phyloP scores from a whole-genome alignment of 108 stramenopile genomes.

The Nannochloropsis oceanica region DNA sequence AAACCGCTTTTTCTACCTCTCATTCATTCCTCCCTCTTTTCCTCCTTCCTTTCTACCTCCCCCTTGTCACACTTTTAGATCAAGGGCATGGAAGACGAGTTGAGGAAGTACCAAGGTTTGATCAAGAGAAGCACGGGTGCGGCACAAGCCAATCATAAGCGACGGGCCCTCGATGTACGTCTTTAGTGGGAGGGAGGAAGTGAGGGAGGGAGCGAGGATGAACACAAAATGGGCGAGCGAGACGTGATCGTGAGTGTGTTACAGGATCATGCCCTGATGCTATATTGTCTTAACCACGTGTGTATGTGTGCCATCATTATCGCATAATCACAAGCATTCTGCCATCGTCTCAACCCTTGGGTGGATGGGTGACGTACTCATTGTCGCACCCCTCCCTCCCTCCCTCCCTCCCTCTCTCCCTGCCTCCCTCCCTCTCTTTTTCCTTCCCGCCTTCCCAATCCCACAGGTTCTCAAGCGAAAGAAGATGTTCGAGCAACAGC shows the following conservation, averaged over 20 bases:
- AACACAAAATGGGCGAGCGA: no score
- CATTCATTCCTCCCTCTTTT: not conserved
- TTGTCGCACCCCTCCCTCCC: not conserved
- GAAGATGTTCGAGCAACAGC: slow-evolving; percentile 89
- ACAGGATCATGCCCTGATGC: not conserved
- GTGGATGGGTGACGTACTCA: no score
- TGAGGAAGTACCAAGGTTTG: not conserved
- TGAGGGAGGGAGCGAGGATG: not conserved
- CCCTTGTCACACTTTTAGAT: not conserved
- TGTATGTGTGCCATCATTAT: no score
- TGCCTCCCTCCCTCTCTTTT: not conserved
- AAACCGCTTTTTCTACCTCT: not conserved
- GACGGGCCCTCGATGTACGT: slow-evolving; percentile 14
- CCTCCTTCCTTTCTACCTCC: not conserved
- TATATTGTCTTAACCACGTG: not conserved
- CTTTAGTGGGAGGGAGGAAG: not conserved
- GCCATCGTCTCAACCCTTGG: no score
- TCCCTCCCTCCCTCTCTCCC: not conserved
- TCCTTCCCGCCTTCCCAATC: not conserved
- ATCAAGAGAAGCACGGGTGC: slow-evolving; percentile 19
- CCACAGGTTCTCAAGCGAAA: slow-evolving; percentile 59
- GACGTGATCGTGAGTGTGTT: no score
- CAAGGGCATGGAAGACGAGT: slow-evolving; percentile 22
- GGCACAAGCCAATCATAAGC: slow-evolving; percentile 14
- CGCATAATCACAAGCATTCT: no score